A percentile compares a stretch with the other conserved stretches of the same genome.
Conservation (phyloP, 2,329 filamentous ascomycete species). For the Triangularia verruculosa region DNA sequence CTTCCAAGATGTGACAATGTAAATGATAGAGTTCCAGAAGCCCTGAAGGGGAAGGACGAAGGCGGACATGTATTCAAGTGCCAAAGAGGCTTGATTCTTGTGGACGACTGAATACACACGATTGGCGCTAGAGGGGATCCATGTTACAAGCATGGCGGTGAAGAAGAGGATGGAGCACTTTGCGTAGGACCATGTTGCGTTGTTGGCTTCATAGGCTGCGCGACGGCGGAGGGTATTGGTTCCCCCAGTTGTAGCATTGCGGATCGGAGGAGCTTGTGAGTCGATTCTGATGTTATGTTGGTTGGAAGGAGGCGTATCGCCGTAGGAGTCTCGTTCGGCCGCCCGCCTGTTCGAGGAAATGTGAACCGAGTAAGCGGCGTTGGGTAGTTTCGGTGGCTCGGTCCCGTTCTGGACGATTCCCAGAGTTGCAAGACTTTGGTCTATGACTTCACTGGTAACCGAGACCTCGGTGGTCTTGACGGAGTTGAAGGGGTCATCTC, state of each 20-base stretch:
- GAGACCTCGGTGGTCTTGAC: conserved; percentile 63
- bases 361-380: conserved; percentile 47
- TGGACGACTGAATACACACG: conserved; percentile 68
- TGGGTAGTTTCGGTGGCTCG: conserved; percentile 14
- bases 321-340: conserved; percentile 25
- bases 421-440: conserved; percentile 28
- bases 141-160: conserved; percentile 66
- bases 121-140: conserved; percentile 76
- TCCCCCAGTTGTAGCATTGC: conserved; percentile 16
- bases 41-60: conserved; percentile 78
- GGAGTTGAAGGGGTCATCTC: conserved; percentile 46
- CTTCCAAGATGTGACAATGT: conserved; percentile 65
- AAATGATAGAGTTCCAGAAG: conserved; percentile 81
- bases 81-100: conserved; percentile 48
- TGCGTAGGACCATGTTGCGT: conserved; percentile 66
- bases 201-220: conserved; percentile 53
- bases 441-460: conserved; percentile 52
- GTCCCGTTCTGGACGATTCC: conserved; percentile 33
- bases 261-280: conserved; percentile 14
- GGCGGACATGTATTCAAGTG: conserved; percentile 67
- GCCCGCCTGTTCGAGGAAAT: conserved; percentile 42
- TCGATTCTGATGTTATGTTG: conserved; percentile 26
- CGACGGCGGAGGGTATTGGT: conserved; percentile 33
- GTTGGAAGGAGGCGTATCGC: conserved; percentile 31
- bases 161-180: conserved; percentile 72